Evolutionary conservation across 2,329 filamentous ascomycete genomes (phyloP).

Genomic region (Aureobasidium lini): DNA sequence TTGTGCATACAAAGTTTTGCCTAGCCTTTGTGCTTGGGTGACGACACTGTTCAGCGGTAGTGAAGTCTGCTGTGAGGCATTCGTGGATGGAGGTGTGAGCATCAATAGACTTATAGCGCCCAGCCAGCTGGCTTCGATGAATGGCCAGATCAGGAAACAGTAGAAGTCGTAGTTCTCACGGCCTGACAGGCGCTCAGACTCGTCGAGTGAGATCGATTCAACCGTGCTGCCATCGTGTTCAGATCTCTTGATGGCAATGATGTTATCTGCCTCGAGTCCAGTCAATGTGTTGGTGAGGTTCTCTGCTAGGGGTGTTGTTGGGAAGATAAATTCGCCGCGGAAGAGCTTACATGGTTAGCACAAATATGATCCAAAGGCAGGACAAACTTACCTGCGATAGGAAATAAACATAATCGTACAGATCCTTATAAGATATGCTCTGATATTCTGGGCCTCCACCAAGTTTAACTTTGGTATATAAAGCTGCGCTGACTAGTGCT

Average conservation of each 20-base stretch:
- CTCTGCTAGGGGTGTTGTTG: conserved; percentile 68
- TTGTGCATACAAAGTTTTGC: conserved; percentile 95
- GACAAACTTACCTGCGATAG: conserved; percentile 54
- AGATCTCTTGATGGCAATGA: conserved; percentile 59
- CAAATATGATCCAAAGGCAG: too few relatives aligned
- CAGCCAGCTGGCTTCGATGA: conserved; percentile 91
- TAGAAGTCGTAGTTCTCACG: conserved; percentile 98
- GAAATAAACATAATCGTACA: conserved; percentile 76
- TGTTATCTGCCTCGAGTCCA: conserved; percentile 68
- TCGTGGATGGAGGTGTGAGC: conserved; percentile 60
- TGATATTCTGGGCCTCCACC: conserved; percentile 80
- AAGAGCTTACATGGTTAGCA: conserved; percentile 56
- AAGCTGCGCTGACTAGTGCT: conserved; percentile 76
- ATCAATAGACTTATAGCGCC: conserved; percentile 83
- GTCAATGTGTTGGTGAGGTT: conserved; percentile 76
- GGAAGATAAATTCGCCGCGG: conserved; percentile 94
- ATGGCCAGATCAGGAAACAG: conserved; percentile 97
- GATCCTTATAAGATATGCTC: conserved; percentile 64
- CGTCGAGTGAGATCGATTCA: conserved; percentile 64
- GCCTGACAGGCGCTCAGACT: conserved; percentile 67
- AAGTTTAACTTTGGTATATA: conserved; percentile 86
- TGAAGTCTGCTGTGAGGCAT: conserved; percentile 43
- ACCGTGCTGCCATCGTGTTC: conserved; percentile 46
- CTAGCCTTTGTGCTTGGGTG: conserved; percentile 67
- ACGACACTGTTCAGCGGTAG: conserved; percentile 71